phyloP scores from a whole-genome alignment of 805 yeast genomes.

The Candida yuanshanica region DNA sequence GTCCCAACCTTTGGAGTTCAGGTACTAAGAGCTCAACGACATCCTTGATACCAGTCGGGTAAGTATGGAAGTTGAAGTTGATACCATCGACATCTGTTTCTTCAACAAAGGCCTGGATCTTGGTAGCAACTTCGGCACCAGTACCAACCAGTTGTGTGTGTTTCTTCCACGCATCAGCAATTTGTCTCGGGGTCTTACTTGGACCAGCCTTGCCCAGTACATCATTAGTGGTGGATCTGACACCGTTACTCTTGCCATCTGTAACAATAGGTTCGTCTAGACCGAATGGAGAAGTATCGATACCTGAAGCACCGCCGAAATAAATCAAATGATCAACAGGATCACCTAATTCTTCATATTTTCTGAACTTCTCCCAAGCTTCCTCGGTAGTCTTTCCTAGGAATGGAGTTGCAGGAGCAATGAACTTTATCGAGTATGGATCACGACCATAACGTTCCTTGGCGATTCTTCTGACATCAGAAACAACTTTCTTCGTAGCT shows the following conservation, averaged over 20 bases:
- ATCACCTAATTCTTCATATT: constrained; percentile 31
- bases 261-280: constrained; percentile 31
- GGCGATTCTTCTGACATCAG: constrained; percentile 24
- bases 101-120: constrained; percentile 34
- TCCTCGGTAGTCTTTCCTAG: constrained; percentile 36
- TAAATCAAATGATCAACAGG: constrained; percentile 32
- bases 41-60: constrained; percentile 34
- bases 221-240: constrained; percentile 22
- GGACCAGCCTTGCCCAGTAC: constrained; percentile 2
- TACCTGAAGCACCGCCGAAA: constrained; percentile 42
- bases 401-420: constrained; percentile 33
- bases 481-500: constrained; percentile 26
- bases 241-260: constrained; percentile 27
- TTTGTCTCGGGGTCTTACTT: constrained; percentile 4
- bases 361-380: constrained; percentile 25
- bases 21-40: constrained; percentile 31
- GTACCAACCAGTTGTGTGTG: constrained; percentile 27
- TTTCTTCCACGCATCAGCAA: constrained; percentile 6
- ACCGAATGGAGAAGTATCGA: constrained; percentile 31
- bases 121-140: constrained; percentile 28
- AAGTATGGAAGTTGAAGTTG: constrained; percentile 30
- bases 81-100: constrained; percentile 38
- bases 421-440: constrained; percentile 33
- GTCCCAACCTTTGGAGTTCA: constrained; percentile 29
- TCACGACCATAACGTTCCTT: constrained; percentile 30